Base-by-base conservation (phyloP, 2,329 filamentous ascomycete species). In the Nectriaceae sp. region DNA sequence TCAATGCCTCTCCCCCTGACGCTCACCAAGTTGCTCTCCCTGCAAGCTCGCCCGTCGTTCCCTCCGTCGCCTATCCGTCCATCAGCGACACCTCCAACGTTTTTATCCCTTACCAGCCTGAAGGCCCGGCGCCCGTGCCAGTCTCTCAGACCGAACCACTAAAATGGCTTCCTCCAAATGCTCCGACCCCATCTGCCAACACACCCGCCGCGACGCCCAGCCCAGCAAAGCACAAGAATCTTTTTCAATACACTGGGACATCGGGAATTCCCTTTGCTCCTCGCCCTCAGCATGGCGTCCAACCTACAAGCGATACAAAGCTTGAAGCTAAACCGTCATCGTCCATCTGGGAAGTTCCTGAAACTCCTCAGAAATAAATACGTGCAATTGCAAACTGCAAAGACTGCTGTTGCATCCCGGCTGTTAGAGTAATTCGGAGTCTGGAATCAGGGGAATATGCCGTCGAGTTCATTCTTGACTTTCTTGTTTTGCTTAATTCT, bases 61-160 rank as follows among this genome's bases (percentile, higher is more conserved):
- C 63, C 3, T 62, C 61, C 11, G 61, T 64, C 6, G 50, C 61
- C 4, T 46, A 64, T n/a, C 59, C 66, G 21, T 46, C 59, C 15
- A 57, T 53, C 31, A 53, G 49, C 20, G 61, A 66, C 36, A 38
- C 46, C 3, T 42, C 53, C 3, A 73, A 77, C 42, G 59, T 76
- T 19, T 83, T 83, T 51, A 69, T 83, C 20, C 72, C 72, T 0
- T 83, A 82, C 52, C 76, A 83, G 49, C 79, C 80, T 0, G 74
- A 79, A n/a, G 80, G 79, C 0, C 75, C 78, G 1, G 51, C 67
- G 0, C 70, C 79, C 1, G 61, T 65, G 4, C 44, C 72, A 1
- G 52, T 74, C 15, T 57, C 66, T 5, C 66, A 66, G 24, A 62
- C 69, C 22, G 72, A 74, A 51, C 65, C 71, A 4, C 64, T 82